These are phyloP conservation scores for Sideroxylon spinosum DNA, from an alignment of 179 eudicot species.

Conservation along the genomic window DNA sequence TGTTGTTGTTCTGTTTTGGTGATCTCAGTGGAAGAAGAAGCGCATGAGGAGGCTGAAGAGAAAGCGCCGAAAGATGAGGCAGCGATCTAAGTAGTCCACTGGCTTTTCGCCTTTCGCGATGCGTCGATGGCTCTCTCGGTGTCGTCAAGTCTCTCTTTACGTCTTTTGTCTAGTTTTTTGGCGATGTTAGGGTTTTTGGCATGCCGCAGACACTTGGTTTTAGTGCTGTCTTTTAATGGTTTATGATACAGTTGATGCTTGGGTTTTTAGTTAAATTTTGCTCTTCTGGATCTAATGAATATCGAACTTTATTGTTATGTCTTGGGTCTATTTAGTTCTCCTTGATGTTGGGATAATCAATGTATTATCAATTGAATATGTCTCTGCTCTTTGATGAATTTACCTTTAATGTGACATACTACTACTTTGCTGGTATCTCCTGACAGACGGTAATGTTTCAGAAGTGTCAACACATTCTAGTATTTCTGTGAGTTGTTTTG, in stretches of 20 bases:
- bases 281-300: not conserved
- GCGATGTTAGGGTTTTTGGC: not conserved
- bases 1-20: not conserved
- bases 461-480: not conserved
- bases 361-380: not conserved
- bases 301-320: not conserved
- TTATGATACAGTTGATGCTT: not conserved
- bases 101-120: not conserved
- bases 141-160: not conserved
- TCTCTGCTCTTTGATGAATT: not conserved
- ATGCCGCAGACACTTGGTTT: not conserved
- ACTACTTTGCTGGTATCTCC: no score
- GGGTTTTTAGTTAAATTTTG: not conserved
- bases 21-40: slow-evolving; percentile 19
- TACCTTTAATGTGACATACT: not conserved
- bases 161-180: not conserved
- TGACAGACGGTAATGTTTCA: no score
- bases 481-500: no score
- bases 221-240: not conserved
- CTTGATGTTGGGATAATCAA: no score
- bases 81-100: slow-evolving; percentile 13
- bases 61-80: slow-evolving; percentile 26
- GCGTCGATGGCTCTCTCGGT: not conserved
- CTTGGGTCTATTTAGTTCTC: not conserved
- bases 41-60: slow-evolving; percentile 21